These are phyloP conservation scores for Diplodia seriata DNA, from an alignment of 2,329 filamentous ascomycete genomes.

Conservation along the genomic window DNA sequence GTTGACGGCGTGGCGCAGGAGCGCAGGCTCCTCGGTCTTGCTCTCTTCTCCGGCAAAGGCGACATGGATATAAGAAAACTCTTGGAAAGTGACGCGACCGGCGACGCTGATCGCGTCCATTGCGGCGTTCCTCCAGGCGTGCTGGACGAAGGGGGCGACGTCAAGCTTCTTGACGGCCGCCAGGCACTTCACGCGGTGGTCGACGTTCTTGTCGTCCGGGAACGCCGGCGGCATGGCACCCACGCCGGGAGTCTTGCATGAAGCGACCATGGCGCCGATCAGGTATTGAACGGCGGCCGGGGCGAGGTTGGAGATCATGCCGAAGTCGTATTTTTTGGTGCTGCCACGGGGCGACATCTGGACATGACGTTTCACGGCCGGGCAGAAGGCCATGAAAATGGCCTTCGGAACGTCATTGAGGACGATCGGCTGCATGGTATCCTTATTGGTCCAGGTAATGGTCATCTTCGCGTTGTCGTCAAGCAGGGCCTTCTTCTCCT, in stretches of 20 bases:
- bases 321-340: background rate
- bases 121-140: too few species aligned
- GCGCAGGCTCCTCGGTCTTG: too few species aligned
- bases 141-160: too few species aligned
- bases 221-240: too few species aligned
- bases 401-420: background rate
- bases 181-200: too few species aligned
- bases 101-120: too few species aligned
- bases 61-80: too few species aligned
- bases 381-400: background rate
- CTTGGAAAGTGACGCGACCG: too few species aligned
- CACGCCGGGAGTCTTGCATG: conserved; percentile 40
- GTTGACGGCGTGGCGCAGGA: too few species aligned
- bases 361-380: background rate
- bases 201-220: too few species aligned
- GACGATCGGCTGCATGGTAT: background rate
- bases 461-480: background rate
- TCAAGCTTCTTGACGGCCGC: too few species aligned
- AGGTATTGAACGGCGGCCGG: conserved; percentile 34
- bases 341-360: background rate
- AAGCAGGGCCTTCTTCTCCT: background rate
- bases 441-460: background rate
- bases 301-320: background rate
- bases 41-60: too few species aligned
- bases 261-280: conserved; percentile 49